Base-by-base conservation (phyloP, 805 yeast species). In the Myxozyma melibiosi region DNA sequence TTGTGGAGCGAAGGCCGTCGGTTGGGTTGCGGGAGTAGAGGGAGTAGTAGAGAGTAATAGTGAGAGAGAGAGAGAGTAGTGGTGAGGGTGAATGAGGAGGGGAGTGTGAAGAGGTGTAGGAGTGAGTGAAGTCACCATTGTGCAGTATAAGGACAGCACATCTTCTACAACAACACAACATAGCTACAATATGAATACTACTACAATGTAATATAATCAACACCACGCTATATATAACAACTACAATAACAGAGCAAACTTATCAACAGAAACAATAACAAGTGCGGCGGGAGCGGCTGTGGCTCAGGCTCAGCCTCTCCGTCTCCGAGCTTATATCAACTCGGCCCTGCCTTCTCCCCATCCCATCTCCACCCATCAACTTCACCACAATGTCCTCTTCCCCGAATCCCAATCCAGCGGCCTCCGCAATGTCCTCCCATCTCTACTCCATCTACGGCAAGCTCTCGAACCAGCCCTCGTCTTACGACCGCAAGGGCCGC, bases 1-100 rank as follows among this genome's bases (percentile, higher is more conserved):
- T 71, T 57, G 75, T 75, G 39, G 72, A 74, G 55, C 71, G 77
- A 35, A 70, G 83, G 53, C 83, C 83, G 16, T 35, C 58, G 43
- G 46, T 58, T 22, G 24, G 52, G 14, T 5, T 7, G 41, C 5
- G n/a, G 41, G 8, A 38, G 38, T 34, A n/a, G 14, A 5, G n/a
- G n/a, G n/a, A n/a, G n/a, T n/a, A n/a, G n/a, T n/a, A n/a, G n/a
- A n/a, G n/a, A n/a, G n/a, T n/a, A n/a, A n/a, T n/a, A n/a, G n/a
- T n/a, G n/a, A n/a, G n/a, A n/a, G n/a, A n/a, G n/a, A n/a, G n/a
- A n/a, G n/a, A n/a, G n/a, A n/a, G n/a, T n/a, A n/a, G n/a, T n/a
- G n/a, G n/a, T n/a, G n/a, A n/a, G n/a, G n/a, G n/a, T n/a, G n/a
- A n/a, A n/a, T n/a, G n/a, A n/a, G n/a, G n/a, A n/a, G n/a, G n/a